These are phyloP conservation scores for Paraurostyla sp. DNA, from an alignment of 73 alveolate genomes.

Conservation along the genomic window DNA sequence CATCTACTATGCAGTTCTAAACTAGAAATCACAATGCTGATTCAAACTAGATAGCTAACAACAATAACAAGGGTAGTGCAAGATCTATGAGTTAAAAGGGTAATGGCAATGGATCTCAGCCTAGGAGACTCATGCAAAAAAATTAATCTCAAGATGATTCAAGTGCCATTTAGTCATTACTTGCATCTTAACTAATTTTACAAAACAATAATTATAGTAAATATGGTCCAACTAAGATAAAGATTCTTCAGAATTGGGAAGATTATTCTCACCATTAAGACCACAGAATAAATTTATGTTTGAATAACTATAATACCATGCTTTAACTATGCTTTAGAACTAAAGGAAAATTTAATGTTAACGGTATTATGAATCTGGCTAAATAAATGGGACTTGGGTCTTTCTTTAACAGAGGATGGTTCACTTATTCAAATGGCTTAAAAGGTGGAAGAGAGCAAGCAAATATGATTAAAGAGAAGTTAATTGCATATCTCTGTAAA, in stretches of 20 bases:
- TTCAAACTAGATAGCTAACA: neutral
- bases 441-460: constrained; percentile 57
- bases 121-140: constrained; percentile 1
- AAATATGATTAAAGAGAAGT: constrained; percentile 55
- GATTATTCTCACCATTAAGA: constrained; percentile 42
- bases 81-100: constrained; percentile 48
- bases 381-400: constrained; percentile 37
- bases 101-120: neutral
- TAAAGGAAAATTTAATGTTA: constrained; percentile 3
- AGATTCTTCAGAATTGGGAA: constrained; percentile 43
- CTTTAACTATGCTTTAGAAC: constrained; percentile 32
- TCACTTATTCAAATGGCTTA: constrained; percentile 20
- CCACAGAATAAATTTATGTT: constrained; percentile 24
- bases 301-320: constrained; percentile 43
- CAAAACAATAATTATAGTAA: neutral
- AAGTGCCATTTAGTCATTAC: neutral
- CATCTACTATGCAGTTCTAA: constrained; percentile 11
- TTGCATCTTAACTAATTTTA: neutral
- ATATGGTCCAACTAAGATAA: constrained; percentile 46
- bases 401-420: neutral
- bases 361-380: neutral
- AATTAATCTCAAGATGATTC: neutral
- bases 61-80: constrained; percentile 9
- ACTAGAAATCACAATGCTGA: constrained; percentile 15
- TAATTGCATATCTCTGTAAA: constrained; percentile 41